Evolutionary conservation across 768 basidiomycete species (phyloP), one percentile per base, ranked within the genome.

Genomic region (Pholiota microspora): DNA sequence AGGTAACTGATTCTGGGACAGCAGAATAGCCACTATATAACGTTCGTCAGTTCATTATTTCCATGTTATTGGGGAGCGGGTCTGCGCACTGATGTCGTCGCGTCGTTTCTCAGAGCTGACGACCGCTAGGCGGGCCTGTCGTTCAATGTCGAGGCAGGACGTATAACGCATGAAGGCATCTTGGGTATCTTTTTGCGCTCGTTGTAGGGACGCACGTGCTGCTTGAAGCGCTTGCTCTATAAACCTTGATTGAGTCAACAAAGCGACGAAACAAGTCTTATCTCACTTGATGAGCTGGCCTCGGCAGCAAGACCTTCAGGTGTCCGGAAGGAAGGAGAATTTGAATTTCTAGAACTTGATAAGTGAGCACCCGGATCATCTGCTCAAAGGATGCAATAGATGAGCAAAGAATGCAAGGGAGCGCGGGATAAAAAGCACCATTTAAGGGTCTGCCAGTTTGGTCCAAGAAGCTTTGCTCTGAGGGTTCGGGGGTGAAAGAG

Each of bases 91-190:
- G 64, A 82, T 77, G 54, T 86, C 84, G 62, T 89, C 88, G 59
- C 86, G 79, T 45, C 85, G 82, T 67, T 84, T 85, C 62, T 89
- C 88, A 50, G 84, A 84, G 52, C 81, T 72, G 5, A 67, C 67
- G 9, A 89, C 83, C 55, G 84, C 82, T 60, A 82, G 80, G 61
- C 83, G 76, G 45, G 87, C 86, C 66, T 84, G 83, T 38, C 76
- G 73, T 64, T 90, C 88, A 9, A 80, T 71, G 62, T 89, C 86
- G 15, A 89, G 73, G 68, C 83, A 87, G 9, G 81, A 76, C 9
- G 82, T 88, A 62, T 89, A 89, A 48, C 81, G 73, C 64, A 83
- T 75, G 62, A 88, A 86, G 2, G 86, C 80, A 38, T 88, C 87
- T 61, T 88, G 85, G 0, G 86, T 84, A 47, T 88, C 86, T 62